A percentile compares a stretch with the other conserved stretches of the same genome.
Evolutionary conservation across 2,329 filamentous ascomycete genomes (phyloP).

Genomic region (Albophoma yamanashiensis): DNA sequence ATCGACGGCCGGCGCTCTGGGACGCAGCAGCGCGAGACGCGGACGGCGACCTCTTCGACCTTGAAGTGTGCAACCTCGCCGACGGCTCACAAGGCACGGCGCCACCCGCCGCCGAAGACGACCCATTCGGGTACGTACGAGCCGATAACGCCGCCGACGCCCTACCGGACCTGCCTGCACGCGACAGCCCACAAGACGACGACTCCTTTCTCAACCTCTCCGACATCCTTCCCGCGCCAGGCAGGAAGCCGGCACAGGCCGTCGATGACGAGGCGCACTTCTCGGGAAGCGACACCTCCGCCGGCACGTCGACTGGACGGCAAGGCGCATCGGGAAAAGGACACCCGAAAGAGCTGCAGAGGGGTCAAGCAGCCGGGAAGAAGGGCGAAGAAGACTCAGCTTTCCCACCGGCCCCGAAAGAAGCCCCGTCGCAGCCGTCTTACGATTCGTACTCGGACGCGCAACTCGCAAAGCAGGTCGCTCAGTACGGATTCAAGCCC

Average conservation of each 20-base stretch:
- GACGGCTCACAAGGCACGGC: slow-evolving; percentile 24
- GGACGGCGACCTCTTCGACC: slow-evolving; percentile 52
- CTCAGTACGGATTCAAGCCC: slow-evolving; percentile 61
- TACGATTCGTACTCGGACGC: slow-evolving; percentile 52
- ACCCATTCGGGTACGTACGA: slow-evolving; percentile 28
- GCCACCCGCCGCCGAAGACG: slow-evolving; percentile 12
- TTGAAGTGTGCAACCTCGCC: slow-evolving; percentile 50
- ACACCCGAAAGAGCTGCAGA: neutral
- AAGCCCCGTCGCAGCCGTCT: slow-evolving; percentile 31
- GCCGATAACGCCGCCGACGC: slow-evolving; percentile 2
- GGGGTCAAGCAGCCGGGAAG: neutral
- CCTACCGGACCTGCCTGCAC: neutral
- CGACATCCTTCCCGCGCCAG: slow-evolving; percentile 10
- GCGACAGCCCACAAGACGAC: slow-evolving; percentile 1
- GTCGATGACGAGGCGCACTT: slow-evolving; percentile 7
- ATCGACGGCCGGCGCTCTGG: slow-evolving; percentile 48
- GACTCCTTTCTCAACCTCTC: slow-evolving; percentile 13
- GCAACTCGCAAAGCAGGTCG: slow-evolving; percentile 51
- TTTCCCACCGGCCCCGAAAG: neutral
- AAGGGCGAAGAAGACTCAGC: neutral
- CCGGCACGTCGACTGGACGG: slow-evolving; percentile 1
- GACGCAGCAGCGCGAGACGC: slow-evolving; percentile 55
- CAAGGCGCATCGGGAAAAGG: neutral
- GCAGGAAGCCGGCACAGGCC: neutral
- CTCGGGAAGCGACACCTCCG: slow-evolving; percentile 11